phyloP scores from a whole-genome alignment of 1,284 basidiomycete species.

The Macrocybe sp. region DNA sequence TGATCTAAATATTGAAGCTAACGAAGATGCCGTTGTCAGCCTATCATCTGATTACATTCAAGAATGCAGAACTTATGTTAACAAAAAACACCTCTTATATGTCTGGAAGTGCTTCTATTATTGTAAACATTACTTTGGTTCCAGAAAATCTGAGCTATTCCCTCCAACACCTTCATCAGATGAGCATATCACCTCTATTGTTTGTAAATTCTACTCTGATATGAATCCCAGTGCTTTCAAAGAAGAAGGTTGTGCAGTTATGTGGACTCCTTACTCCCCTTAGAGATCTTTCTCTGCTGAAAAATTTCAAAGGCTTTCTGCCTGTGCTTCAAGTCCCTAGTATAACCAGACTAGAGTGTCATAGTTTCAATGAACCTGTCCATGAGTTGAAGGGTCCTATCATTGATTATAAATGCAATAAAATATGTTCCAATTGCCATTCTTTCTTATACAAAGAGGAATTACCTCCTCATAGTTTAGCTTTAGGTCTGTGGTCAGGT shows the following conservation, averaged over 20 bases:
- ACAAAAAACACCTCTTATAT: too few relatives aligned
- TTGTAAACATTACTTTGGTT: too few relatives aligned
- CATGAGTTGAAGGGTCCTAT: constrained; percentile 14
- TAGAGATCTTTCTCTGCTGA: constrained; percentile 1
- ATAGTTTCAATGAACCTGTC: background rate
- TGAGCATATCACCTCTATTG: too few relatives aligned
- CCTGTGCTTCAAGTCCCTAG: constrained; percentile 1
- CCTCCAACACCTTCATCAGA: too few relatives aligned
- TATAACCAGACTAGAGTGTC: constrained; percentile 4
- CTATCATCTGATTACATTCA: too few relatives aligned
- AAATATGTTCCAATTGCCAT: constrained; percentile 14
- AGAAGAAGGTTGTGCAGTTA: constrained; percentile 23
- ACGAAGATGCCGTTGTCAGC: too few relatives aligned
- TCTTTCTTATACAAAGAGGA: constrained; percentile 11
- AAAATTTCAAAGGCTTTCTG: constrained; percentile 1
- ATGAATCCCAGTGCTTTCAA: constrained; percentile 12
- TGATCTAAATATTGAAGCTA: too few relatives aligned
- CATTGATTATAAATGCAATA: constrained; percentile 12
- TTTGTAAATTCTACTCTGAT: constrained; percentile 9
- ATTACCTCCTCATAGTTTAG: constrained; percentile 25
- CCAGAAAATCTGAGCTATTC: too few relatives aligned
- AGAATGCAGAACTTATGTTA: too few relatives aligned
- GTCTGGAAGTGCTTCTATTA: too few relatives aligned
- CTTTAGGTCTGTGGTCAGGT: constrained; percentile 34
- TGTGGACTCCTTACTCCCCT: constrained; percentile 15